Base-by-base conservation (phyloP, 176 grass and related monocot species). In the Chrysopogon serrulatus region DNA sequence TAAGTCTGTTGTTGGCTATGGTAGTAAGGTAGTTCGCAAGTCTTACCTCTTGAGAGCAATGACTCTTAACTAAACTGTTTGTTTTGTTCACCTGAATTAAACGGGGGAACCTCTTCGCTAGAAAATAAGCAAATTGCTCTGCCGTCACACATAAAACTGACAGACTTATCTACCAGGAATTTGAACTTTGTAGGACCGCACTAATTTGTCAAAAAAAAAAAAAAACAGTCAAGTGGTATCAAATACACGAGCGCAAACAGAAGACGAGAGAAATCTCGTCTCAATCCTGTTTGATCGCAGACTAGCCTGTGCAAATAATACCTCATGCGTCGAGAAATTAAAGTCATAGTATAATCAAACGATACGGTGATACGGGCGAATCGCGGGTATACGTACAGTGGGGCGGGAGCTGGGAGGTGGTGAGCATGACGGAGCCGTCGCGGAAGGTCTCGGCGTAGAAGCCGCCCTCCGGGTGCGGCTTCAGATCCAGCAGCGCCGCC, bases 361-460 rank as follows among this genome's bases (percentile, higher is more conserved):
- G 39, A 6, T 26, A 26, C 15, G 2, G 19, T 39, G 6, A 39
- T 39, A 39, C 6, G 2, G 59, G 41, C 44, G 26, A 14, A 34
- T 44, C 34, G 49, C 45, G 45, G 13, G 3, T 13, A 21, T 73
- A 21, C 76, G 54, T 90, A 98, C 96, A 98, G 10, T 89, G 91
- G 48, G 89, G 91, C 61, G 96, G 96, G 31, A 98, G 93, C 85
- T 95, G 96, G 56, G 85, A 79, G 70, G 87, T 95, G 80, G 89
- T 44, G 89, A 98, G 93, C 87, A 85, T 74, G 84, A 98, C 28
- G 83, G 93, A 94, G 85, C 70, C 87, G 79, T 98, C 96, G 63
- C 93, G 87, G 87, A 98, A 95, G 68, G 91, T 95, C 91, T 98
- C 93, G 8, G 80, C 26, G 79, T 80, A 98, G 91, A 86, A 98